Conservation (phyloP, 768 basidiomycete genomes). For the Porpolomopsis calyptriformis region DNA sequence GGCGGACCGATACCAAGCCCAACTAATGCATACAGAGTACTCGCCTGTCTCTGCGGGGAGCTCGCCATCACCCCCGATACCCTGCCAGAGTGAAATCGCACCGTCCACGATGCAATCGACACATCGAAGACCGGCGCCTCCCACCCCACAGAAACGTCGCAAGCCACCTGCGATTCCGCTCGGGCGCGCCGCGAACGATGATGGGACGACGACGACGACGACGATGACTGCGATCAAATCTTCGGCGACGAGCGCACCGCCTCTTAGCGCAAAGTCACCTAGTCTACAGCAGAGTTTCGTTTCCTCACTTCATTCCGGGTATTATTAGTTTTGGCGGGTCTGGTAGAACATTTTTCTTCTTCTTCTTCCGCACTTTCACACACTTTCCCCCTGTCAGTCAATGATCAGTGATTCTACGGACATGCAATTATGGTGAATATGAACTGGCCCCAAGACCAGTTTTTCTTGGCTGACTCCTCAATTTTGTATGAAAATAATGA, state of each 20-base stretch:
- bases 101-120: constrained; percentile 13
- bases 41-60: neutral
- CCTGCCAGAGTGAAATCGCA: neutral
- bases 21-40: neutral
- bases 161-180: constrained; percentile 65
- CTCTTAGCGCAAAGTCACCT: neutral
- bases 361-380: too few relatives aligned
- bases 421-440: too few relatives aligned
- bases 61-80: constrained; percentile 5
- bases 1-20: neutral
- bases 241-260: constrained; percentile 20
- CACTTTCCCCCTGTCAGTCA: neutral
- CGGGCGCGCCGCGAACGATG: constrained; percentile 36
- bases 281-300: neutral
- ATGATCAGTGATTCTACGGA: neutral
- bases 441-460: too few relatives aligned
- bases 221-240: constrained; percentile 52
- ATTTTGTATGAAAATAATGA: too few relatives aligned
- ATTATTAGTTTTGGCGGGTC: too few relatives aligned
- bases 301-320: neutral
- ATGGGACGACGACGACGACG: too few relatives aligned
- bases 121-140: constrained; percentile 44
- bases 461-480: too few relatives aligned
- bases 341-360: too few relatives aligned
- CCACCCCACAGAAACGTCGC: constrained; percentile 57